Percentiles rank a stretch among this genome's conserved stretches.
Conservation (phyloP, 306 rosid genomes). For the Geum urbanum region DNA sequence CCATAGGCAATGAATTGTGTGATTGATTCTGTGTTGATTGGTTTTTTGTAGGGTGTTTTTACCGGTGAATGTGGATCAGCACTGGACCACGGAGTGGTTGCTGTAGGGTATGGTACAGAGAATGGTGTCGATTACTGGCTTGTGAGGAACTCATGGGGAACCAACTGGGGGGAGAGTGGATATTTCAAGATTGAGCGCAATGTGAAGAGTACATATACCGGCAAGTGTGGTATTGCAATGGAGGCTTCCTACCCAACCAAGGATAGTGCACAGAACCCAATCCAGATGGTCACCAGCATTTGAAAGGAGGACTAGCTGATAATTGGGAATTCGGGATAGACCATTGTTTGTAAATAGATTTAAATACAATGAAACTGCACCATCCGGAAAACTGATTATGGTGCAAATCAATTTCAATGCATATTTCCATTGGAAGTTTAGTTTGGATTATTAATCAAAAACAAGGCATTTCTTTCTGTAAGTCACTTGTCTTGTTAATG, state of each 20-base stretch:
- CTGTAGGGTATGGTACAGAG: conserved; percentile 78
- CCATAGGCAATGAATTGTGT: neutral
- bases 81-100: conserved; percentile 84
- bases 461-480: neutral
- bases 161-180: conserved; percentile 80
- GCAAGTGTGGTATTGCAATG: conserved; percentile 85
- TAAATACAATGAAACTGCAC: conserved; percentile 13
- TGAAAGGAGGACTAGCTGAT: neutral
- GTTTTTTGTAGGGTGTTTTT: conserved; percentile 61
- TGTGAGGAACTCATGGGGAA: conserved; percentile 96
- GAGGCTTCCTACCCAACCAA: conserved; percentile 78
- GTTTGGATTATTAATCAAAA: neutral
- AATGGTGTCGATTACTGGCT: conserved; percentile 85
- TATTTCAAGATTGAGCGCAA: conserved; percentile 78
- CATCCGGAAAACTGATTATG: neutral
- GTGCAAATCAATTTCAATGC: conserved; percentile 7
- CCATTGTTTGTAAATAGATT: conserved; percentile 19
- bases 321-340: neutral
- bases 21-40: neutral
- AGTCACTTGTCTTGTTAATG: neutral
- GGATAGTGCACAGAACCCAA: conserved; percentile 32
- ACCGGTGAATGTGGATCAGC: conserved; percentile 66
- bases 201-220: conserved; percentile 20
- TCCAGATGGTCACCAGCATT: conserved; percentile 33
- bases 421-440: conserved; percentile 10